phyloP scores from a whole-genome alignment of 2,329 filamentous ascomycete species.

The Aspergillus viridinutans region DNA sequence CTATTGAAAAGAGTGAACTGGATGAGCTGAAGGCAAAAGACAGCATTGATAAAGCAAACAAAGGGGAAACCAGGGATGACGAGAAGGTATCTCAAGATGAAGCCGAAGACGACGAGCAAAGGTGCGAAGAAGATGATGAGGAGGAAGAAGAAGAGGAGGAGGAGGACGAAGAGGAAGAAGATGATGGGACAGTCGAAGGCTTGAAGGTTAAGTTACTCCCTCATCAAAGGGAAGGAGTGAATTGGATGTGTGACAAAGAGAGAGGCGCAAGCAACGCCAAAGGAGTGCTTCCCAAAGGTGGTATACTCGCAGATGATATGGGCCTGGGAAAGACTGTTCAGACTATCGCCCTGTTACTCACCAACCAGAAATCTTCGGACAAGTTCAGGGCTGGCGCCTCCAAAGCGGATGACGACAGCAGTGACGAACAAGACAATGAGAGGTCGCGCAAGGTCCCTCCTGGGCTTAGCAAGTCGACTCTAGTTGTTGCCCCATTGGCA shows the following conservation, averaged over 20 bases:
- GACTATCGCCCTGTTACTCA: conserved; percentile 81
- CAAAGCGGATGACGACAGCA: conserved; percentile 49
- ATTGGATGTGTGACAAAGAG: conserved; percentile 94
- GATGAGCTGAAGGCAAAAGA: conserved; percentile 41
- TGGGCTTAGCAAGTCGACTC: conserved; percentile 69
- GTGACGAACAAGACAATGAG: conserved; percentile 36
- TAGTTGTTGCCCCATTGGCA: conserved; percentile 89
- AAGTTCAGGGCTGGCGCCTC: conserved; percentile 21
- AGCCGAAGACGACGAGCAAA: conserved; percentile 60
- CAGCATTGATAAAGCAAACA: conserved; percentile 54
- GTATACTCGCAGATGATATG: conserved; percentile 94
- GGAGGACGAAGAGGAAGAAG: conserved; percentile 43
- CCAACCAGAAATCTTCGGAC: conserved; percentile 66
- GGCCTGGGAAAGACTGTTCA: conserved; percentile 95
- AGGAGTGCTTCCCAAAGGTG: conserved; percentile 75
- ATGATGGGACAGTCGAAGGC: conserved; percentile 68
- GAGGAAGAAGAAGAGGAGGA: conserved; percentile 38
- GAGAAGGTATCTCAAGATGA: conserved; percentile 45
- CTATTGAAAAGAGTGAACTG: conserved; percentile 36
- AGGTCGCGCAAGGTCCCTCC: conserved; percentile 63
- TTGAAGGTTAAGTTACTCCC: conserved; percentile 84
- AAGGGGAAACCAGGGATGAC: conserved; percentile 22
- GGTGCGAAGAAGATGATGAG: conserved; percentile 20
- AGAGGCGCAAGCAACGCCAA: conserved; percentile 79
- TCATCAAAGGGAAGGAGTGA: conserved; percentile 89